These are phyloP conservation scores for Gossypium sturtianum DNA, from an alignment of 345 rosid species.

Conservation along the genomic window DNA sequence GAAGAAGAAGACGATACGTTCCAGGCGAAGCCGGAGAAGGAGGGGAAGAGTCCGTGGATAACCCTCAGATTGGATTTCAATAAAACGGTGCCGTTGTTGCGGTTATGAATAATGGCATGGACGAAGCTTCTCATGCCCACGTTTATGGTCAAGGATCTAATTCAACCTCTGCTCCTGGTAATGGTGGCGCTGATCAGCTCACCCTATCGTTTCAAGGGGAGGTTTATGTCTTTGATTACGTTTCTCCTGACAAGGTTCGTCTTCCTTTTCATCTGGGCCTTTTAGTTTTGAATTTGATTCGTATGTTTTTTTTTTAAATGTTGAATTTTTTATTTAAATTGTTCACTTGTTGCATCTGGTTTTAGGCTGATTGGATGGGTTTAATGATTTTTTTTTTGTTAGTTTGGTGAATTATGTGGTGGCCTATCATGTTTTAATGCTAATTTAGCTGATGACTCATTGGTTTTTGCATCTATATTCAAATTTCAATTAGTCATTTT, in stretches of 20 bases:
- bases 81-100: slow-evolving; percentile 9
- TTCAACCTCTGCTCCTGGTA: slow-evolving; percentile 11
- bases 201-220: slow-evolving; percentile 46
- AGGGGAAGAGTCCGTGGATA: slow-evolving; percentile 34
- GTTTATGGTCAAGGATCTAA: slow-evolving; percentile 18
- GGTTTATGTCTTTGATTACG: slow-evolving; percentile 42
- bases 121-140: slow-evolving; percentile 17
- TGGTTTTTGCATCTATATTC: neutral
- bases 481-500: too few relatives aligned
- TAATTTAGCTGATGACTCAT: neutral
- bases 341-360: neutral
- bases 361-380: slow-evolving; percentile 6
- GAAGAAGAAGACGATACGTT: slow-evolving; percentile 21
- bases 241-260: slow-evolving; percentile 40
- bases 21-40: slow-evolving; percentile 17
- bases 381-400: too few relatives aligned
- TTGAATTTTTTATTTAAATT: neutral
- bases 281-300: neutral
- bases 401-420: neutral
- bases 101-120: slow-evolving; percentile 16
- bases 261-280: neutral
- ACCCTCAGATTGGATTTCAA: slow-evolving; percentile 26
- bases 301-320: neutral
- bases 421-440: neutral
- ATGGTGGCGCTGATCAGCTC: slow-evolving; percentile 29